Evolutionary conservation across 2,329 filamentous ascomycete species (phyloP), one percentile per base, ranked within the genome.

Genomic region (Fusarium hainanense): DNA sequence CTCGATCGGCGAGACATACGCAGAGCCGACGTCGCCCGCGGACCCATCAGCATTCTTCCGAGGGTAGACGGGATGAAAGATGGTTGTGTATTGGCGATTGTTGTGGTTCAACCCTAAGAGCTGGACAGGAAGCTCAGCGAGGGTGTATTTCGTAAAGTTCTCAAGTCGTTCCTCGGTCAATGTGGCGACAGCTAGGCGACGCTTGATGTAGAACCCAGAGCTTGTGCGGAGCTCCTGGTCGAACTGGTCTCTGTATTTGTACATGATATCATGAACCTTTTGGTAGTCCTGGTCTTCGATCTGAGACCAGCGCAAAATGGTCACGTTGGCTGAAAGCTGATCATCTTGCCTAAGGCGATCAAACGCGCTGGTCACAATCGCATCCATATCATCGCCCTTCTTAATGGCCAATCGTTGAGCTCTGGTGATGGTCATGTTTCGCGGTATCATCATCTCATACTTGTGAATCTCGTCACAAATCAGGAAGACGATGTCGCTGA

Each of bases 391-490:
- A 20, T 58, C 54, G 0, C 54, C 47, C 34, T 58, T 57, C 8
- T 21, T 37, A 1, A 51, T 14, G 7, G 54, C 54, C 1, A 18
- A 2, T 30, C 44, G 20, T 8, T 54, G 27, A n/a, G 54, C 54
- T 43, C 34, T 58, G 6, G 12, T 20, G 4, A 58, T 32, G 3
- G 54, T 54, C 47, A 58, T 54, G 1, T 14, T 58, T 14, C 44
- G 30, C 2, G 54, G 54, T 30, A 58, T 58, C 54, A 58, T 58
- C 47, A 54, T 27, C 18, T 58, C 54, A 20, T 58, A 58, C 8
- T 58, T 58, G 34, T 58, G 54, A 3, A 58, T 58, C 2, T 58
- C 47, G 11, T 58, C 47, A 9, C 47, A 58, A 6, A 54, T 34
- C 1, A 58, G 47, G 47, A 58, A 58, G 27, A 20, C 27, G 3